phyloP scores from a whole-genome alignment of 1,284 basidiomycete genomes.

The Stygiomarasmius scandens region DNA sequence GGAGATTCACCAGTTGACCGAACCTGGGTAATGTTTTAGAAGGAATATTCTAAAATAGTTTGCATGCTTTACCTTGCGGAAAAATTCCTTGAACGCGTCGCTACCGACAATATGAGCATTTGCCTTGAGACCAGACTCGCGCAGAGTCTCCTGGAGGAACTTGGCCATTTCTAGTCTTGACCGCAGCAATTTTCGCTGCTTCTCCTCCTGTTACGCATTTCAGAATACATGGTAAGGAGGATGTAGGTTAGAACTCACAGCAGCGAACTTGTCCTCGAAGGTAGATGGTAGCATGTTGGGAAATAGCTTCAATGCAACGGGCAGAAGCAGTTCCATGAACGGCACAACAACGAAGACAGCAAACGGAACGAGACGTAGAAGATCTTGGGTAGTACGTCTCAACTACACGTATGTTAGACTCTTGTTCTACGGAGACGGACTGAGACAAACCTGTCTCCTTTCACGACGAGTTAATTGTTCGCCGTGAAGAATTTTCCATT shows the following conservation, averaged over 20 bases:
- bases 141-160: slow-evolving; percentile 96
- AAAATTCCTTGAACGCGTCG: slow-evolving; percentile 99
- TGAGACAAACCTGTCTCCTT: slow-evolving; percentile 77
- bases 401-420: slow-evolving; percentile 53
- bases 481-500: slow-evolving; percentile 92
- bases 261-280: slow-evolving; percentile 96
- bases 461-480: slow-evolving; percentile 92
- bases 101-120: slow-evolving; percentile 90
- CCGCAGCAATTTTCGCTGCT: slow-evolving; percentile 93
- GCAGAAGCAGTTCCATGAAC: slow-evolving; percentile 98
- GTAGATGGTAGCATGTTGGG: slow-evolving; percentile 99
- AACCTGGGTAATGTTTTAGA: slow-evolving; percentile 50
- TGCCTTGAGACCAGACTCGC: slow-evolving; percentile 91
- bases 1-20: slow-evolving; percentile 95
- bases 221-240: neutral
- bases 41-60: slow-evolving; percentile 1
- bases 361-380: slow-evolving; percentile 93
- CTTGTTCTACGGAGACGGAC: slow-evolving; percentile 3
- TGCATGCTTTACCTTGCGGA: slow-evolving; percentile 79
- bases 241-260: slow-evolving; percentile 50
- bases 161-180: slow-evolving; percentile 99
- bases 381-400: slow-evolving; percentile 90
- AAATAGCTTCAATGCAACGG: slow-evolving; percentile 96
- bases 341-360: slow-evolving; percentile 95
- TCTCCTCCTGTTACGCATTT: slow-evolving; percentile 78